Conservation (phyloP, 225 moss, liverwort and hornwort species). For the Antitrichia curtipendula region DNA sequence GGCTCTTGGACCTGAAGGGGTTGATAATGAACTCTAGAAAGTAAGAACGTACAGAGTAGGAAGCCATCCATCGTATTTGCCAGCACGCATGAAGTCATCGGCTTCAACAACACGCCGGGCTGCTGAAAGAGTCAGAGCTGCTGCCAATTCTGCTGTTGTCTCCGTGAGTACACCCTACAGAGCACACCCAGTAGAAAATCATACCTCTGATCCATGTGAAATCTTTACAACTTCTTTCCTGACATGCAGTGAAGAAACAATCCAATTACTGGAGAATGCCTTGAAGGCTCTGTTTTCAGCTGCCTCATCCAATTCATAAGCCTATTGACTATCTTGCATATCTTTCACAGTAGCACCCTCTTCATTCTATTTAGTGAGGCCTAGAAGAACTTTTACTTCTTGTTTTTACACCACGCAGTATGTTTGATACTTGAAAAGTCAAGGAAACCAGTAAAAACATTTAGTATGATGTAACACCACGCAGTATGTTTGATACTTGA, state of each 20-base stretch:
- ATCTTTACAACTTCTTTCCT: background rate
- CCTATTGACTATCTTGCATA: background rate
- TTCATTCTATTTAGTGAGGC: background rate
- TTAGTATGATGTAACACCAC: background rate
- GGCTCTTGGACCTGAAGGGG: background rate
- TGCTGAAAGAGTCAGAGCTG: constrained; percentile 70
- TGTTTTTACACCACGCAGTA: background rate
- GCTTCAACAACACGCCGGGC: constrained; percentile 95
- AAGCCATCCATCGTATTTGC: constrained; percentile 98
- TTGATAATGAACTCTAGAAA: background rate
- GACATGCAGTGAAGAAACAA: background rate
- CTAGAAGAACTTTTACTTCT: background rate
- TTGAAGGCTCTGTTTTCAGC: background rate
- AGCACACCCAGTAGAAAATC: background rate
- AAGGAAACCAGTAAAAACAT: background rate
- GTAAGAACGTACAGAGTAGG: constrained; percentile 60
- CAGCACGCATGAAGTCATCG: constrained; percentile 89
- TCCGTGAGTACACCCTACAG: constrained; percentile 92
- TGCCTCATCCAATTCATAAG: background rate
- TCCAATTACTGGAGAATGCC: background rate
- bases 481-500: background rate
- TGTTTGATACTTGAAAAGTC: background rate
- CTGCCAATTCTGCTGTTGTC: constrained; percentile 96
- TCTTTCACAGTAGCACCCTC: background rate
- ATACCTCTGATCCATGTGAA: background rate